Evolutionary conservation across 2,329 filamentous ascomycete species (phyloP).

Genomic region (Emergomyces orientalis): DNA sequence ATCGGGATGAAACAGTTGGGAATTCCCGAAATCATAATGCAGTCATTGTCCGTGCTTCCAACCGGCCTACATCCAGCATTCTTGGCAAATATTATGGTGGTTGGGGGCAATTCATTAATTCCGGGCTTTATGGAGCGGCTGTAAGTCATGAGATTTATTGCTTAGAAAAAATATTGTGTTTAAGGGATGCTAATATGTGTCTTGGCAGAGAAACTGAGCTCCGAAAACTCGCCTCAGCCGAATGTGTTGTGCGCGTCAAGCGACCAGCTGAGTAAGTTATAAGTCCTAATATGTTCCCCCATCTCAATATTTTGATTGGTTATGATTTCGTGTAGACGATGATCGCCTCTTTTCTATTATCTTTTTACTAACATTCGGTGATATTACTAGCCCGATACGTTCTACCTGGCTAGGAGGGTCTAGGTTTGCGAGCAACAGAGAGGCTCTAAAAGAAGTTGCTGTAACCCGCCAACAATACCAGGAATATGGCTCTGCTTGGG

Average conservation of each 20-base stretch:
- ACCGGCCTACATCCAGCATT: constrained; percentile 75
- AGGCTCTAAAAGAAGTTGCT: constrained; percentile 54
- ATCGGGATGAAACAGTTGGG: constrained; percentile 77
- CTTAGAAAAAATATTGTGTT: not conserved
- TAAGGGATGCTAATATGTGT: constrained; percentile 16
- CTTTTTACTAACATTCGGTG: constrained; percentile 2
- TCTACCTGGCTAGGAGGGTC: constrained; percentile 83
- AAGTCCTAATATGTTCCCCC: constrained; percentile 1
- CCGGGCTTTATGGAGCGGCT: constrained; percentile 73
- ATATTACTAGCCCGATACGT: constrained; percentile 51
- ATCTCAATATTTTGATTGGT: not conserved
- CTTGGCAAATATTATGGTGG: constrained; percentile 76
- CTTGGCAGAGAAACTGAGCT: constrained; percentile 53
- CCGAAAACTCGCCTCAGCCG: constrained; percentile 60
- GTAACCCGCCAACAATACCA: constrained; percentile 89
- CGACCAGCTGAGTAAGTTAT: constrained; percentile 51
- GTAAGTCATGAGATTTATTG: constrained; percentile 27
- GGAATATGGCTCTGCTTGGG: constrained; percentile 69
- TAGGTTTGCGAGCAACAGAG: constrained; percentile 59
- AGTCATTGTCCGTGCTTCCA: constrained; percentile 65
- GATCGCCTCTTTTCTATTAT: not conserved
- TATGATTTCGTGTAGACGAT: not conserved
- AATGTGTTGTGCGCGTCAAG: constrained; percentile 67
- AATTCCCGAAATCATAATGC: constrained; percentile 69
- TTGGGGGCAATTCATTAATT: constrained; percentile 75